A percentile compares a stretch with the other conserved stretches of the same genome.
Conservation (phyloP, 768 basidiomycete species). For the Panaeolus cyanescens region DNA sequence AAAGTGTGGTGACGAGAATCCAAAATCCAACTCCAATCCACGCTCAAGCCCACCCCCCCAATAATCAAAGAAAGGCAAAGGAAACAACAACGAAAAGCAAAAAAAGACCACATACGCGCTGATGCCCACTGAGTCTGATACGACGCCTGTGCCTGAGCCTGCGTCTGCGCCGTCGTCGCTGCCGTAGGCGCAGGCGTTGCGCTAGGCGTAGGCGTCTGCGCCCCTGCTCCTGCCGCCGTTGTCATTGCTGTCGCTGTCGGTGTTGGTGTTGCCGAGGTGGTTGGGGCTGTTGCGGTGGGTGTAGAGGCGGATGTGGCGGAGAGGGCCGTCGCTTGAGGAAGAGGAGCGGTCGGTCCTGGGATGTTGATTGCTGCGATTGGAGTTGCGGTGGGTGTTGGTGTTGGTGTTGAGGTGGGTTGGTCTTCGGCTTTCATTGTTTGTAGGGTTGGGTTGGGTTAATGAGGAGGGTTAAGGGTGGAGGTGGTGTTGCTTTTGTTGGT, state of each 20-base stretch:
- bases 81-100: slow-evolving; percentile 11
- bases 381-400: not conserved
- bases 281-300: not conserved
- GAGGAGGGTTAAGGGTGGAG: too few species aligned
- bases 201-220: not conserved
- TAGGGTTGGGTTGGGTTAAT: too few species aligned
- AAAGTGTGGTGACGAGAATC: too few species aligned
- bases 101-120: slow-evolving; percentile 4
- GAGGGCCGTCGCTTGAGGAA: too few species aligned
- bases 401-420: not conserved
- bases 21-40: not conserved
- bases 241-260: not conserved
- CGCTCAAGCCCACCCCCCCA: too few species aligned
- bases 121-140: not conserved
- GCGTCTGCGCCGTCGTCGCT: not conserved
- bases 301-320: not conserved
- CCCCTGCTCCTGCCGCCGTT: not conserved
- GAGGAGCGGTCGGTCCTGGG: too few species aligned
- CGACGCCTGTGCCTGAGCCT: not conserved
- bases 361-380: too few species aligned
- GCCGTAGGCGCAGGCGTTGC: not conserved
- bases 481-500: too few species aligned
- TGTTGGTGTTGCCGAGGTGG: not conserved
- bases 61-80: slow-evolving; percentile 1
- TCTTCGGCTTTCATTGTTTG: too few species aligned